These are phyloP conservation scores for Rhodotorula babjevae DNA, from an alignment of 768 basidiomycete genomes.

Conservation along the genomic window DNA sequence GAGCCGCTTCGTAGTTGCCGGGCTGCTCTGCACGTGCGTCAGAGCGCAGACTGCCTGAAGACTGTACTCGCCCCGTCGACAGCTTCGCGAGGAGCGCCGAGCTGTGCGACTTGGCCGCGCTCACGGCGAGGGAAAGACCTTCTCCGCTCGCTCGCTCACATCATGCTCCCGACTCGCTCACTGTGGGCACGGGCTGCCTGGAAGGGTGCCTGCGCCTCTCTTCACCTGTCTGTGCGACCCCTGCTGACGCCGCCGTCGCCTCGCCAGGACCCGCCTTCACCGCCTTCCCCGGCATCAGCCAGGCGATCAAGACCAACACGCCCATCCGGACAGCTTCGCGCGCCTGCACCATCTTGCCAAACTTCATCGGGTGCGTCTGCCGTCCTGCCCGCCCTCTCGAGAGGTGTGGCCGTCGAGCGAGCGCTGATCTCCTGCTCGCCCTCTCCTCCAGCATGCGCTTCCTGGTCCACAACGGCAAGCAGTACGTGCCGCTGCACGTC, in stretches of 20 bases:
- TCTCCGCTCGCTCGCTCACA: background rate
- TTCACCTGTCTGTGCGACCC: background rate
- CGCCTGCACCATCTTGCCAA: conserved; percentile 86
- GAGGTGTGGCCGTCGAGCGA: too few relatives aligned
- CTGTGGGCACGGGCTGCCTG: conserved; percentile 41
- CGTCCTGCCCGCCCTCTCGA: background rate
- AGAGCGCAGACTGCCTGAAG: too few relatives aligned
- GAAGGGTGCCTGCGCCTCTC: conserved; percentile 48
- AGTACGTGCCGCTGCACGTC: conserved; percentile 76
- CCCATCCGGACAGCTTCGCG: conserved; percentile 83
- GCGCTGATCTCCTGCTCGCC: too few relatives aligned
- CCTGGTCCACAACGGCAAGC: conserved; percentile 88
- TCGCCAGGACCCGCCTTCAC: conserved; percentile 86
- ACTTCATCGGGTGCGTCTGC: conserved; percentile 78
- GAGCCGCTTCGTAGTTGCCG: too few relatives aligned
- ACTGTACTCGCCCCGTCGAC: too few relatives aligned
- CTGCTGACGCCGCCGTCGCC: background rate
- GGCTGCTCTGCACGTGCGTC: too few relatives aligned
- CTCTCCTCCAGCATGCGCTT: conserved; percentile 72
- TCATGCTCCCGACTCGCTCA: background rate
- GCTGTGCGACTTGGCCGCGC: too few relatives aligned
- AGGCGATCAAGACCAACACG: conserved; percentile 72
- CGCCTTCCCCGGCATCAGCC: conserved; percentile 78
- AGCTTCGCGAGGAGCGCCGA: too few relatives aligned
- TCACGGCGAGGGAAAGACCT: too few relatives aligned